Conservation (phyloP, 768 basidiomycete species). For the Suillus discolor region DNA sequence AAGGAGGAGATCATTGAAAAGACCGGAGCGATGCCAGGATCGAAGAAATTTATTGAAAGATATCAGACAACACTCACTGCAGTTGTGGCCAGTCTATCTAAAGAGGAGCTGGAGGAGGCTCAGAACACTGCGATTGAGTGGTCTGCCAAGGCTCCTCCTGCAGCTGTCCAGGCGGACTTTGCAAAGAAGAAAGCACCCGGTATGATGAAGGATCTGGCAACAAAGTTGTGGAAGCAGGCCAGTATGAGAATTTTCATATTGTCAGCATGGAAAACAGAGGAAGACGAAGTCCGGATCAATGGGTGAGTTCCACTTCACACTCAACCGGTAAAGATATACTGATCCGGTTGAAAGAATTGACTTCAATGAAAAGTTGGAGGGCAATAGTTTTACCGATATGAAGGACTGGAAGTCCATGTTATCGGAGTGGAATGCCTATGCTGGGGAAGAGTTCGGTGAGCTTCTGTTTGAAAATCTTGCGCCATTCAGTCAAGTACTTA, state of each 20-base stretch:
- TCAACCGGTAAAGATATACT: neutral
- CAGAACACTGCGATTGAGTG: neutral
- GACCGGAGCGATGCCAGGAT: neutral
- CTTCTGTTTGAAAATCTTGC: neutral
- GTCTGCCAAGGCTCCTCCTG: slow-evolving; percentile 3
- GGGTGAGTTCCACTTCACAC: neutral
- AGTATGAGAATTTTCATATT: slow-evolving; percentile 4
- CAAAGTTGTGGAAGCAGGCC: slow-evolving; percentile 6
- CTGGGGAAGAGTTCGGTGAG: neutral
- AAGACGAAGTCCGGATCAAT: neutral
- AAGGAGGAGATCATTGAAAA: slow-evolving; percentile 1
- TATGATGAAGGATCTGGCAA: neutral
- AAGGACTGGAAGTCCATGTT: slow-evolving; percentile 3
- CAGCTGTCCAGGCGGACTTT: neutral
- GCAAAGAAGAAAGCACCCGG: slow-evolving; percentile 2
- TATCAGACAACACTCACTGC: neutral
- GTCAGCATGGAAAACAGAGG: neutral
- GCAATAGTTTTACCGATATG: neutral
- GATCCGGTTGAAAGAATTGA: neutral
- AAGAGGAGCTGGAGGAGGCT: slow-evolving; percentile 5
- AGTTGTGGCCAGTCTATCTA: neutral
- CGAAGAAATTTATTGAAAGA: neutral
- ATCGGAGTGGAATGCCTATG: slow-evolving; percentile 3
- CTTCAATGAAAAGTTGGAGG: slow-evolving; percentile 4
- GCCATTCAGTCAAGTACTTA: neutral